Conservation (phyloP, 805 yeast genomes). For the Cyberlindnera japonica region DNA sequence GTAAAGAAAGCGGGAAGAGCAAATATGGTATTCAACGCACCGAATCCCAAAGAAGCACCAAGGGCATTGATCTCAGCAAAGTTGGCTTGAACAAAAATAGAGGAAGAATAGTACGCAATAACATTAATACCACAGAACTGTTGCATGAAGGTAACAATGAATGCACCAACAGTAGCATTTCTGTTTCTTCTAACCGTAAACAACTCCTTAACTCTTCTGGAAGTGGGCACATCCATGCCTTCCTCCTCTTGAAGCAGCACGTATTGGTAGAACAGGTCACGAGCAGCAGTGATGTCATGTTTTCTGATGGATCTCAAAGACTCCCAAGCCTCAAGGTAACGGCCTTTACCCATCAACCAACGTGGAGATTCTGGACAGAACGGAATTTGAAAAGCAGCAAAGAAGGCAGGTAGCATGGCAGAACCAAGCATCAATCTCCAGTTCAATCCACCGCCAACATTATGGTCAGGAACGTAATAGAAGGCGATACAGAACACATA, state of each 20-base stretch:
- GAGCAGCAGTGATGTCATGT: slow-evolving; percentile 57
- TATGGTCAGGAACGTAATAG: slow-evolving; percentile 43
- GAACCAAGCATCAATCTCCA: slow-evolving; percentile 73
- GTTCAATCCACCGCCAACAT: slow-evolving; percentile 41
- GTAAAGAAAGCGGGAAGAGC: slow-evolving; percentile 81
- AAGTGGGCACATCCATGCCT: slow-evolving; percentile 44
- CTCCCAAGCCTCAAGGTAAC: slow-evolving; percentile 55
- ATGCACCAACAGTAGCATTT: slow-evolving; percentile 76
- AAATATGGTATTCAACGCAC: slow-evolving; percentile 73
- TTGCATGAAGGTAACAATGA: slow-evolving; percentile 85
- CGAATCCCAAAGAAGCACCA: slow-evolving; percentile 84
- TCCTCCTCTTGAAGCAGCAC: slow-evolving; percentile 62
- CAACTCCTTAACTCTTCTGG: slow-evolving; percentile 50
- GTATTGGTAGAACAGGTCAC: slow-evolving; percentile 67
- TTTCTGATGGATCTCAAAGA: slow-evolving; percentile 48
- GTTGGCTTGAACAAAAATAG: slow-evolving; percentile 67
- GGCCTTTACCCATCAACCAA: slow-evolving; percentile 71
- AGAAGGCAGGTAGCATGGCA: slow-evolving; percentile 63
- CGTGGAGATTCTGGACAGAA: slow-evolving; percentile 74
- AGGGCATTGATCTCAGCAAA: slow-evolving; percentile 59
- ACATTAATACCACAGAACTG: slow-evolving; percentile 90
- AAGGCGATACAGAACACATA: slow-evolving; percentile 63
- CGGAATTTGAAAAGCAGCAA: slow-evolving; percentile 57
- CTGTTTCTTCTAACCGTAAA: slow-evolving; percentile 75
- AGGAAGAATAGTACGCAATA: slow-evolving; percentile 79